A percentile compares a stretch with the other conserved stretches of the same genome.
phyloP scores from a whole-genome alignment of 2,329 filamentous ascomycete genomes.

The Alternaria sp. region DNA sequence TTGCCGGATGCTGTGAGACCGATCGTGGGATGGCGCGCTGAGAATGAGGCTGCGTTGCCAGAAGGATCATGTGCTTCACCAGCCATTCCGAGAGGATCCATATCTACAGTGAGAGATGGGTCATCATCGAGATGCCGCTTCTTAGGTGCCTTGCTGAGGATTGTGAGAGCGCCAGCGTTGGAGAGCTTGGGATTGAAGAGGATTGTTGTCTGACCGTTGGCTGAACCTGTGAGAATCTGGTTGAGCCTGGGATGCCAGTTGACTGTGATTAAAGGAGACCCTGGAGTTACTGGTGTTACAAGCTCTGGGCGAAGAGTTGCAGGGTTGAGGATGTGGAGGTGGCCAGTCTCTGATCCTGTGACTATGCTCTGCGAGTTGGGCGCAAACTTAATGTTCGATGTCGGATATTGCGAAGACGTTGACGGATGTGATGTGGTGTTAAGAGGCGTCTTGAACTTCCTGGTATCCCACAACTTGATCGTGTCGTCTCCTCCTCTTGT shows the following conservation, averaged over 20 bases:
- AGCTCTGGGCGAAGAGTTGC: constrained; percentile 87
- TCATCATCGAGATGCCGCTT: constrained; percentile 96
- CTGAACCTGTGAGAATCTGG: constrained; percentile 93
- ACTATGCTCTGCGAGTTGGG: constrained; percentile 85
- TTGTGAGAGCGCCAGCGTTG: constrained; percentile 79
- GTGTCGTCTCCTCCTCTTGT: constrained; percentile 90
- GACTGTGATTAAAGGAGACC: constrained; percentile 81
- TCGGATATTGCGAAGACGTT: constrained; percentile 83
- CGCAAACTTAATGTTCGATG: constrained; percentile 88
- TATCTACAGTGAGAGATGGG: constrained; percentile 74
- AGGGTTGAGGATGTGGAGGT: constrained; percentile 92
- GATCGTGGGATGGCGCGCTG: constrained; percentile 71
- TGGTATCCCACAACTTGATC: constrained; percentile 96
- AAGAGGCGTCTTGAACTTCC: constrained; percentile 92
- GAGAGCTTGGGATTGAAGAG: constrained; percentile 92
- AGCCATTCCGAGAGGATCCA: constrained; percentile 82
- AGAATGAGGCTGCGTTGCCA: constrained; percentile 64
- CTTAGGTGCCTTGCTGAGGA: constrained; percentile 94
- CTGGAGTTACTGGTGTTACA: constrained; percentile 87
- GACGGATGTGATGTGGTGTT: constrained; percentile 81
- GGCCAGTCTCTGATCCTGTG: constrained; percentile 84
- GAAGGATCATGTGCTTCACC: constrained; percentile 76
- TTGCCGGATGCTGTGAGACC: constrained; percentile 82
- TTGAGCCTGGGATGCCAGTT: constrained; percentile 95
- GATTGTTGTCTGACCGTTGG: constrained; percentile 87